Conservation (phyloP, 164 flowering plant genomes). For the Echeveria elegans region DNA sequence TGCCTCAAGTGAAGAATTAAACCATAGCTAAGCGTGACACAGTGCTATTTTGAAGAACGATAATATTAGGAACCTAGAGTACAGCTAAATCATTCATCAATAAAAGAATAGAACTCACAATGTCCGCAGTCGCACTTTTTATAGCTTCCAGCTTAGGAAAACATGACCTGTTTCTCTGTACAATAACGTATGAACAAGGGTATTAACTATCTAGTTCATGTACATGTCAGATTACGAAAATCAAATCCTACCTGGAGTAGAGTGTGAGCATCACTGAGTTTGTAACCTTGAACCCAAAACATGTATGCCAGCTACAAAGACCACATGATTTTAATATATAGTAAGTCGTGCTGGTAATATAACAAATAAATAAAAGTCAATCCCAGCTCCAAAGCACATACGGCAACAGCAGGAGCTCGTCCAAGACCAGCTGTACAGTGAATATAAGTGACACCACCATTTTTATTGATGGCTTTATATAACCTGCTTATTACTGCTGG, state of each 20-base stretch:
- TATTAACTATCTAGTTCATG: not conserved
- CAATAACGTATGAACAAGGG: too few species aligned
- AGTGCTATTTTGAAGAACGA: too few species aligned
- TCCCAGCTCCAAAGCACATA: conserved; percentile 19
- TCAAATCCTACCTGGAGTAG: conserved; percentile 41
- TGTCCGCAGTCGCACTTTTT: conserved; percentile 88
- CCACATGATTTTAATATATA: not conserved
- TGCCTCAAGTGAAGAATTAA: too few species aligned
- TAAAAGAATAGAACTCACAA: conserved; percentile 42
- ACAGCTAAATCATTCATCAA: not conserved
- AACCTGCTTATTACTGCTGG: conserved; percentile 79
- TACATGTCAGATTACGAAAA: not conserved
- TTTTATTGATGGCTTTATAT: conserved; percentile 59
- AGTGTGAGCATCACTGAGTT: conserved; percentile 49
- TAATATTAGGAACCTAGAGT: too few species aligned
- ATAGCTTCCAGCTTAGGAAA: conserved; percentile 88
- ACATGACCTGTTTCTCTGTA: conserved; percentile 77
- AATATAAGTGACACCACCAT: conserved; percentile 87
- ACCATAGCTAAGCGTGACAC: too few species aligned
- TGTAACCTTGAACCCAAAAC: conserved; percentile 92
- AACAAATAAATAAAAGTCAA: not conserved
- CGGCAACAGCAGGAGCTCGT: conserved; percentile 96
- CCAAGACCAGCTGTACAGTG: conserved; percentile 99
- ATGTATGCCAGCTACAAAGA: conserved; percentile 77
- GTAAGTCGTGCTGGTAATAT: not conserved